Evolutionary conservation across 2,329 filamentous ascomycete species (phyloP).

Genomic region (Gnomoniopsis sp.): DNA sequence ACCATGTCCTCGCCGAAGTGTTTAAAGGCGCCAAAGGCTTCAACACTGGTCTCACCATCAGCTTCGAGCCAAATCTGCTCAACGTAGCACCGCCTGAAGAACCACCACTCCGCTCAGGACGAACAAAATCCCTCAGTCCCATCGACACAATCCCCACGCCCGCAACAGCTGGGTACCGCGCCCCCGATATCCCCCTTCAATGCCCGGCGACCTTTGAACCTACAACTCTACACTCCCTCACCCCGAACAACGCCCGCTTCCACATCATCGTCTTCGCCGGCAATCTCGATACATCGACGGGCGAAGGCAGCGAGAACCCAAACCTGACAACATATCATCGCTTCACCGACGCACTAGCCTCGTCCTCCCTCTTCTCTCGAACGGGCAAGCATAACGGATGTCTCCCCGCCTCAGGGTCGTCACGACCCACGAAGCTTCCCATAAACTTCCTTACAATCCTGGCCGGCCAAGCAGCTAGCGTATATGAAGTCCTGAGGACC

Average conservation of each 20-base stretch:
- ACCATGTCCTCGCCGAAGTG: constrained; percentile 49
- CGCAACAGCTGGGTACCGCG: not conserved
- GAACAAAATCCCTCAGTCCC: not conserved
- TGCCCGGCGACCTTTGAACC: not conserved
- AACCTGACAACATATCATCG: not conserved
- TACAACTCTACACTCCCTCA: not conserved
- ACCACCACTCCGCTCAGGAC: not conserved
- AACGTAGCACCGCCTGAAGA: no score
- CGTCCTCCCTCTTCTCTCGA: not conserved
- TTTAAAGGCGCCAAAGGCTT: constrained; percentile 58
- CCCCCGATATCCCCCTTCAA: not conserved
- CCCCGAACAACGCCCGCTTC: not conserved
- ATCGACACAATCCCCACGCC: not conserved
- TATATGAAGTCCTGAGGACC: not conserved
- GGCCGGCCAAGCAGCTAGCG: not conserved
- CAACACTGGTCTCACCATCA: constrained; percentile 58
- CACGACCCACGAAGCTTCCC: not conserved
- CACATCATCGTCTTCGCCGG: not conserved
- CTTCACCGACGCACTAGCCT: not conserved
- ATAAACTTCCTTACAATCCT: not conserved
- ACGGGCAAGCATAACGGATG: not conserved
- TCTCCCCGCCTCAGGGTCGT: not conserved
- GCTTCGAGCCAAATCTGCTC: constrained; percentile 46
- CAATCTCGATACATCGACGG: not conserved
- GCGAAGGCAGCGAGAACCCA: not conserved